Evolutionary conservation across 73 alveolate genomes (phyloP), one percentile per base, ranked within the genome.

Genomic region (Symbiodinium natans): DNA sequence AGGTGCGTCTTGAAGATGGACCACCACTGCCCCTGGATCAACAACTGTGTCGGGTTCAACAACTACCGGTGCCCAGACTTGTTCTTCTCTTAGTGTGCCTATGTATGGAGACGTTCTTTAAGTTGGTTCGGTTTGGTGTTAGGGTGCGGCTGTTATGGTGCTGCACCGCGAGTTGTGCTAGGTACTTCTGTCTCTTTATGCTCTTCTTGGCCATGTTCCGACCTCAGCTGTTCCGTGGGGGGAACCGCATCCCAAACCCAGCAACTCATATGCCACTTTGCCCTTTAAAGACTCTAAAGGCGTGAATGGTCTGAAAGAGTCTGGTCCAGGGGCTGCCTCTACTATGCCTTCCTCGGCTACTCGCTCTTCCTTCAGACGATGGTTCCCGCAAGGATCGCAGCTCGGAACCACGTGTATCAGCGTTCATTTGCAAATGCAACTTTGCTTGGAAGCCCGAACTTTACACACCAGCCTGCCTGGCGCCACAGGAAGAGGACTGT

Each of bases 171-270:
- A 21, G 74, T 56, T 56, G 56, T 43, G 56, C 56, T 43, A 92
- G 98, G 41, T 92, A 92, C 92, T 92, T 92, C 54, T 92, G 98
- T 43, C 98, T 92, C 54, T 92, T 92, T 92, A 75, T 92, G 92
- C 83, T 92, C 59, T 92, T 34, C 71, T 31, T 92, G 71, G 83
- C 92, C 36, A 27, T 77, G 97, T 75, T 1, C 3, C 80, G 36
- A 15, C 39, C 97, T 63, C 15, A 25, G 77, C 77, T 21, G 29
- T 27, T 10, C n/a, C n/a, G n/a, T n/a, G n/a, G n/a, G n/a, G n/a
- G n/a, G n/a, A n/a, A n/a, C n/a, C n/a, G n/a, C n/a, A n/a, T n/a
- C n/a, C n/a, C n/a, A n/a, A n/a, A n/a, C n/a, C n/a, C n/a, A n/a
- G n/a, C n/a, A n/a, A n/a, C n/a, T n/a, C n/a, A n/a, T n/a, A n/a